Percentiles rank a stretch among this genome's conserved stretches.
phyloP scores from a whole-genome alignment of 1,284 basidiomycete species.

The Trichosporon sp. region DNA sequence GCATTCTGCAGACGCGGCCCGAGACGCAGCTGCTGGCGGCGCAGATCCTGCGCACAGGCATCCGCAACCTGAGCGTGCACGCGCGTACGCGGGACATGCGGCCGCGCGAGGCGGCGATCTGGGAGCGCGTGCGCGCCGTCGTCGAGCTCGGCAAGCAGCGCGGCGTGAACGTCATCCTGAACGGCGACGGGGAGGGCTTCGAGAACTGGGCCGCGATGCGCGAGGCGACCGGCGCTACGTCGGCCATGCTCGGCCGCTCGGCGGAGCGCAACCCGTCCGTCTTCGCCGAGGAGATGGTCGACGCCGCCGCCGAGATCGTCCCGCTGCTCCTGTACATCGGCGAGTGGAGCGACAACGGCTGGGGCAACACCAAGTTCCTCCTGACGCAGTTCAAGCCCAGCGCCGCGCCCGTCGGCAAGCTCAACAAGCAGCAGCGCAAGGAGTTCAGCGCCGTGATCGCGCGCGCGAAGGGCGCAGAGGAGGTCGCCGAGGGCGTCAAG shows the following conservation, averaged over 20 bases:
- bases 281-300: conserved; percentile 66
- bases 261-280: conserved; percentile 90
- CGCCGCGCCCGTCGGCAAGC: conserved; percentile 52
- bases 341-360: conserved; percentile 69
- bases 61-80: conserved; percentile 87
- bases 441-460: conserved; percentile 57
- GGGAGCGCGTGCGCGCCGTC: conserved; percentile 75
- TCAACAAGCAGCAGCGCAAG: conserved; percentile 60
- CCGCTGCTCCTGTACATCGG: conserved; percentile 68
- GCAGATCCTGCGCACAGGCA: conserved; percentile 78
- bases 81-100: conserved; percentile 94
- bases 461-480: conserved; percentile 64
- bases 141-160: conserved; percentile 58
- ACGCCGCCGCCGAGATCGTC: conserved; percentile 66
- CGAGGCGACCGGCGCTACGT: conserved; percentile 74
- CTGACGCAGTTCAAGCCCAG: conserved; percentile 67
- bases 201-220: conserved; percentile 73
- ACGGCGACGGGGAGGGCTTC: conserved; percentile 83
- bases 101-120: conserved; percentile 70
- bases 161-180: conserved; percentile 80
- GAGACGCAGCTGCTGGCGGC: conserved; percentile 83
- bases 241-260: conserved; percentile 91
- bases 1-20: conserved; percentile 77
- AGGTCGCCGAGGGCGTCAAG: conserved; percentile 49
- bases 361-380: conserved; percentile 88